These are phyloP conservation scores for Takakia lepidozioides DNA, from an alignment of 225 moss, liverwort and hornwort genomes.

Conservation along the genomic window DNA sequence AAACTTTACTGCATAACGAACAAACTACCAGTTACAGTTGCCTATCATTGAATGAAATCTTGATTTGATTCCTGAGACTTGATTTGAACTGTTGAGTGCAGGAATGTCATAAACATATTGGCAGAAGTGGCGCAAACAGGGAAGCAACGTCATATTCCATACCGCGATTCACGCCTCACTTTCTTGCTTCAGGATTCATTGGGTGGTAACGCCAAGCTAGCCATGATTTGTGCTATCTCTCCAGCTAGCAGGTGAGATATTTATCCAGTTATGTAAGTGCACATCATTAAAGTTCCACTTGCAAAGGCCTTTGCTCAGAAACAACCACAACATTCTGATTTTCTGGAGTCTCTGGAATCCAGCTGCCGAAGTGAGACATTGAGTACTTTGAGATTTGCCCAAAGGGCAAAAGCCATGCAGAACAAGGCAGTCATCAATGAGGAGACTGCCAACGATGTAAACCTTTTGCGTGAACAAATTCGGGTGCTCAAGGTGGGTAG, in stretches of 20 bases:
- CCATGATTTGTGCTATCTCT: slow-evolving; percentile 90
- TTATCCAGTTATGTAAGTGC: no score
- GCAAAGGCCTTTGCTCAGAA: no score
- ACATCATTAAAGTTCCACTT: no score
- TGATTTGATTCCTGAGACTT: no score
- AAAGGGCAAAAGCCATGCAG: slow-evolving; percentile 80
- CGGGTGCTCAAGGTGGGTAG: slow-evolving; percentile 67
- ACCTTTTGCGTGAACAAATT: slow-evolving; percentile 78
- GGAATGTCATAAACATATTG: slow-evolving; percentile 84
- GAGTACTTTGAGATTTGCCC: slow-evolving; percentile 80
- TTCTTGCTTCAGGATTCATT: slow-evolving; percentile 84
- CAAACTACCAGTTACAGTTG: no score
- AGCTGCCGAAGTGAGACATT: slow-evolving; percentile 80
- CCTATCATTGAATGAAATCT: no score
- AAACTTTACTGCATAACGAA: no score
- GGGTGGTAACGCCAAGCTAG: slow-evolving; percentile 84
- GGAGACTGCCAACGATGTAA: slow-evolving; percentile 71
- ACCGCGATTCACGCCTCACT: slow-evolving; percentile 78
- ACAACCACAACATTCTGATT: no score
- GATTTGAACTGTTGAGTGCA: no score
- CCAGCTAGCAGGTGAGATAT: slow-evolving; percentile 68
- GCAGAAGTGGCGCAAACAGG: slow-evolving; percentile 80
- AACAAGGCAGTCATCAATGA: slow-evolving; percentile 90
- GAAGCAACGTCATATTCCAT: slow-evolving; percentile 76
- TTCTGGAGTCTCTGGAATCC: no score